Base-by-base conservation (phyloP, 2,329 filamentous ascomycete species). In the Exophiala viscosa region DNA sequence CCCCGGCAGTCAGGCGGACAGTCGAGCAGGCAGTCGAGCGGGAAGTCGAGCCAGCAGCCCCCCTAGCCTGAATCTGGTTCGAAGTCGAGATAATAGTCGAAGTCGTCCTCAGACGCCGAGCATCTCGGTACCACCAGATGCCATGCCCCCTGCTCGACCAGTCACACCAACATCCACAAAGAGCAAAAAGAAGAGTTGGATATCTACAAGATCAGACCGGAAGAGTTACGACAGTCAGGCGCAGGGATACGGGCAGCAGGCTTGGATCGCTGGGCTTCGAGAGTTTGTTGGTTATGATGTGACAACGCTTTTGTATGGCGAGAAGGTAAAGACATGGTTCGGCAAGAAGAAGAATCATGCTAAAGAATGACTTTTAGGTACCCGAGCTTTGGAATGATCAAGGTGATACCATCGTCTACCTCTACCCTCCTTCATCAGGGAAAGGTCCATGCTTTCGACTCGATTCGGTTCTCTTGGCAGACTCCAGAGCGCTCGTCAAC, bases 321-420 rank as follows among this genome's bases (percentile, higher is more conserved):
- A 79, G 52, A 78, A 74, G 67, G 77, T 80, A 69, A 55, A 72
- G 43, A 6, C 20, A 8, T 34, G 20, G 35, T 36, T 36, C 36
- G 46, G 32, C 20, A 35, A 13, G 20, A 36, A 34, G 13, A 44
- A 10, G 14, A n/a, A 10, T 18, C 32, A 33, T 34, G 23, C 48
- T 50, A 23, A 50, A 11, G 14, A 9, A 45, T 17, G 6, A 10
- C 31, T 8, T 17, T 11, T 57, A 80, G 77, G 72, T 82, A 13
- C 64, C 72, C 5, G 83, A 85, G 61, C 66, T 85, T 7, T 86
- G 83, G 83, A 79, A 84, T 59, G 78, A 82, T 3, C 65, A 75
- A 42, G 82, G 79, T n/a, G 81, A 85, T 64, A 84, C 81, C 11
- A 75, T 77, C 55, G 73, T 86, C n/a, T 81, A 85, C 61, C 72